Conservation (phyloP, 306 rosid species). For the Gynostemma pentaphyllum region DNA sequence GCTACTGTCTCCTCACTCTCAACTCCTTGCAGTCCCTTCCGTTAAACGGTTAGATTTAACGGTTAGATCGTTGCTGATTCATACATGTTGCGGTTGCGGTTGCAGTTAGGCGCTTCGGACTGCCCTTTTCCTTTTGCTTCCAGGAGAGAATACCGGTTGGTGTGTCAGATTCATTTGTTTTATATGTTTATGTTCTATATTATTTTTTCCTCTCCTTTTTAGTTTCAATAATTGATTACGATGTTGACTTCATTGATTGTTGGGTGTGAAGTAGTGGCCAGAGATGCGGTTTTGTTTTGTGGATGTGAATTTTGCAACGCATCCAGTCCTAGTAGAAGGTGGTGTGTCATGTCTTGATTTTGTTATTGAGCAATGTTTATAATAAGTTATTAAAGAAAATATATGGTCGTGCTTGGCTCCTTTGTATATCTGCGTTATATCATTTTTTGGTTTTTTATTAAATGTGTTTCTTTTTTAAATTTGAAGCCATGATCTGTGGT, state of each 20-base stretch:
- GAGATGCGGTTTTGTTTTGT: background rate
- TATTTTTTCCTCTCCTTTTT: background rate
- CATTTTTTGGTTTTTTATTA: background rate
- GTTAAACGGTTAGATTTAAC: background rate
- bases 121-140: background rate
- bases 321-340: conserved; percentile 3
- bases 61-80: background rate
- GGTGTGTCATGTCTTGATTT: background rate
- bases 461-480: background rate
- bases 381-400: background rate
- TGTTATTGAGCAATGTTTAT: background rate
- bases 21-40: background rate
- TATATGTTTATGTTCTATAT: background rate
- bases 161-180: background rate
- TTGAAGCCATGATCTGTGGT: background rate
- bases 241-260: background rate
- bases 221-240: background rate
- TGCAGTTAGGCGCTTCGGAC: background rate
- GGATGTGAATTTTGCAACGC: conserved; percentile 13
- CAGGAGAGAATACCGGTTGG: background rate
- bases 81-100: background rate
- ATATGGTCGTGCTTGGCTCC: background rate
- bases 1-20: background rate
- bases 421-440: background rate
- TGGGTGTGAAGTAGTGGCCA: background rate